These are phyloP conservation scores for Rhododendron williamsianum DNA, from an alignment of 148 eudicot genomes.

Conservation along the genomic window DNA sequence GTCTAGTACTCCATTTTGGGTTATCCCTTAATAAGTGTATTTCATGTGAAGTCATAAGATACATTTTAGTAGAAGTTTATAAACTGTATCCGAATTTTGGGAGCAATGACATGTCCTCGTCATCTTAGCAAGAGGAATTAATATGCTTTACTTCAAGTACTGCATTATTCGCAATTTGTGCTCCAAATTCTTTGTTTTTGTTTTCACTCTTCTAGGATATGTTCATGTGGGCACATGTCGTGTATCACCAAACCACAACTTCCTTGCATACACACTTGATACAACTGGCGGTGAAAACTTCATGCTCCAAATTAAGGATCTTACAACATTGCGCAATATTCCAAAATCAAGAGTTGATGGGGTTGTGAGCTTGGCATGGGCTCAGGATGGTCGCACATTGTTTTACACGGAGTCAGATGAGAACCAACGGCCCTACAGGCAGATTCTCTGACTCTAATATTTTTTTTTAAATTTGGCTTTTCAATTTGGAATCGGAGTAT, in stretches of 20 bases:
- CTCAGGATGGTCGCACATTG: conserved; percentile 58
- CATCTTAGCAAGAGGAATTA: background rate
- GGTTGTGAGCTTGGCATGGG: conserved; percentile 95
- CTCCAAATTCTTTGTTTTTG: background rate
- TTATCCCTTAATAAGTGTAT: background rate
- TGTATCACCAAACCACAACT: conserved; percentile 86
- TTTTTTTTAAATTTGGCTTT: conserved; percentile 10
- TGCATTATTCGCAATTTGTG: background rate
- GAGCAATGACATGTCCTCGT: background rate
- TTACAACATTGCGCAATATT: conserved; percentile 38
- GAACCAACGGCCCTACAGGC: conserved; percentile 91
- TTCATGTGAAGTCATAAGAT: background rate
- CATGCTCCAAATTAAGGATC: conserved; percentile 78
- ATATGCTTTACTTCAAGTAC: background rate
- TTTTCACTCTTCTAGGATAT: conserved; percentile 50
- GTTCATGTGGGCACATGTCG: conserved; percentile 95
- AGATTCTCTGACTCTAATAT: conserved; percentile 13
- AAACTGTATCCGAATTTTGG: background rate
- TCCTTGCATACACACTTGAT: conserved; percentile 88
- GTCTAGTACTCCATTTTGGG: too few species aligned
- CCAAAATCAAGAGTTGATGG: conserved; percentile 44
- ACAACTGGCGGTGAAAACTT: conserved; percentile 67
- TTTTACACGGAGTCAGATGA: conserved; percentile 74
- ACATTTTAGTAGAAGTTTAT: background rate
- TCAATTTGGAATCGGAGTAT: conserved; percentile 10